Evolutionary conservation across 768 basidiomycete genomes (phyloP).

Genomic region (Trametes gibbosa): DNA sequence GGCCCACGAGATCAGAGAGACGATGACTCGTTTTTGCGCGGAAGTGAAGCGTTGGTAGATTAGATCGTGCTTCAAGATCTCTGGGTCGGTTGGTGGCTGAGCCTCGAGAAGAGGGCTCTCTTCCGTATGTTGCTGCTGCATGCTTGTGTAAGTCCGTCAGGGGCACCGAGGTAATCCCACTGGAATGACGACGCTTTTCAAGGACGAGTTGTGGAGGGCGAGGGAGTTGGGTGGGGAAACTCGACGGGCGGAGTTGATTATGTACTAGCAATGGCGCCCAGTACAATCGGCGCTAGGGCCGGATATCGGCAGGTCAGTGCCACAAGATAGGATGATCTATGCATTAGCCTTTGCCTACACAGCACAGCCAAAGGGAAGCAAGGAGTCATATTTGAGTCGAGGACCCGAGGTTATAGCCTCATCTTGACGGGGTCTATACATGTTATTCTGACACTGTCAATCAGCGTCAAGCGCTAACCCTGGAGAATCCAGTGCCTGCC

Average conservation of each 20-base stretch:
- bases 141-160: neutral
- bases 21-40: constrained; percentile 49
- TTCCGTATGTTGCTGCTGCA: constrained; percentile 9
- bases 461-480: too few relatives aligned
- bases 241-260: neutral
- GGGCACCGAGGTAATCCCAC: too few relatives aligned
- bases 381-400: too few relatives aligned
- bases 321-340: too few relatives aligned
- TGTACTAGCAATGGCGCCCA: neutral
- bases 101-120: constrained; percentile 9
- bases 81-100: constrained; percentile 6
- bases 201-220: neutral
- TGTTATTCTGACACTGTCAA: too few relatives aligned
- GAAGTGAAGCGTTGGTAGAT: constrained; percentile 60
- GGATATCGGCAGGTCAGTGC: too few relatives aligned
- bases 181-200: neutral
- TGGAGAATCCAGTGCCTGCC: too few relatives aligned
- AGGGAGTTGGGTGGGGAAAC: neutral
- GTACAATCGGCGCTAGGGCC: too few relatives aligned
- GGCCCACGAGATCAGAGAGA: constrained; percentile 55
- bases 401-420: too few relatives aligned
- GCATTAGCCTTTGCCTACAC: too few relatives aligned
- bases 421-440: too few relatives aligned
- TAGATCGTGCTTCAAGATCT: constrained; percentile 26
- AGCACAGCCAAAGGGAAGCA: too few relatives aligned